Conservation (phyloP, 768 basidiomycete genomes). For the Lactarius indigo region DNA sequence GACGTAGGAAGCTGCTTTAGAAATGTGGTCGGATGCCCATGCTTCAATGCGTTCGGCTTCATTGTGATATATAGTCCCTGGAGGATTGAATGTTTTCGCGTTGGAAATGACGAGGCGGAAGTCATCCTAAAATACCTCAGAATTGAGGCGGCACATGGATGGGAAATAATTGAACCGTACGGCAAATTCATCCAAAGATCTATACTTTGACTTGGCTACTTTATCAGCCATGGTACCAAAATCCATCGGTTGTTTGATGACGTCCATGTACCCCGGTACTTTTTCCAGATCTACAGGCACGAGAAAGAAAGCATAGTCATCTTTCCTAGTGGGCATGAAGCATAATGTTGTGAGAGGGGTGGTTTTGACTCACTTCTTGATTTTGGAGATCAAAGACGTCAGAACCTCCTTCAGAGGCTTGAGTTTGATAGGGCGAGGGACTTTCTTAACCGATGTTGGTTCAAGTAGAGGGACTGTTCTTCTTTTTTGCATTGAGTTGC, state of each 20-base stretch:
- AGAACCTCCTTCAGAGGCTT: slow-evolving; percentile 80
- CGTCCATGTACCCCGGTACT: slow-evolving; percentile 61
- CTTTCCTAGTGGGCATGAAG: slow-evolving; percentile 51
- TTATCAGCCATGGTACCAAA: slow-evolving; percentile 82
- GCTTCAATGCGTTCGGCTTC: slow-evolving; percentile 71
- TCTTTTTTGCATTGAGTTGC: slow-evolving; percentile 51
- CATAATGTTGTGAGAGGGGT: too few relatives aligned
- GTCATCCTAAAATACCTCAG: slow-evolving; percentile 37
- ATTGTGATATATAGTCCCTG: slow-evolving; percentile 65
- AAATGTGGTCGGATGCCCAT: slow-evolving; percentile 72
- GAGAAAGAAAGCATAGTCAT: slow-evolving; percentile 83
- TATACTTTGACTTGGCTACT: slow-evolving; percentile 71
- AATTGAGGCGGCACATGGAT: background rate
- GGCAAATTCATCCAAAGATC: slow-evolving; percentile 74
- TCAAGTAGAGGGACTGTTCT: slow-evolving; percentile 32
- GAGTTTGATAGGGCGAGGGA: slow-evolving; percentile 60
- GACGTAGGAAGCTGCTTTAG: slow-evolving; percentile 64
- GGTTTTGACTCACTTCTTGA: slow-evolving; percentile 57
- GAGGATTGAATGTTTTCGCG: slow-evolving; percentile 73
- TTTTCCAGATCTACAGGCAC: slow-evolving; percentile 57
- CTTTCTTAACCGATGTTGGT: slow-evolving; percentile 32
- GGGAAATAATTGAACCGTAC: slow-evolving; percentile 38
- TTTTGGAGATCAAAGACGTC: slow-evolving; percentile 58
- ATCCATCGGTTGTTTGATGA: slow-evolving; percentile 88
- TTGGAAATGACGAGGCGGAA: slow-evolving; percentile 69